These are phyloP conservation scores for Rhynchospora tenuis DNA, from an alignment of 176 grass and related monocot species.

Conservation along the genomic window DNA sequence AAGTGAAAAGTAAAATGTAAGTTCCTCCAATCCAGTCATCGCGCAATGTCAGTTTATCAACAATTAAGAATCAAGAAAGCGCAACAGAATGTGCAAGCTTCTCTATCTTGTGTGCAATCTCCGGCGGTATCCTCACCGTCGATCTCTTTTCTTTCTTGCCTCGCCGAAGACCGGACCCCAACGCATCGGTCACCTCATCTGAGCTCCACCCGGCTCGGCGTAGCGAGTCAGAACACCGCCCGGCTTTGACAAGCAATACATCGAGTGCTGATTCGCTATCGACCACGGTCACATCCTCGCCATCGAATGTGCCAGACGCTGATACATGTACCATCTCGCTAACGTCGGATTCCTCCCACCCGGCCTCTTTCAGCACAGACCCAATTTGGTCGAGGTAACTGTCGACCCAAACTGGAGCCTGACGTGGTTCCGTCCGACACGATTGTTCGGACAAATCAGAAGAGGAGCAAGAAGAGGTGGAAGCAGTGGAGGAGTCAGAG, in stretches of 20 bases:
- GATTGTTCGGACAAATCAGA: constrained; percentile 26
- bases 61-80: constrained; percentile 18
- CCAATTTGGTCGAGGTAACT: constrained; percentile 72
- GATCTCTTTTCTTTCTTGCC: constrained; percentile 13
- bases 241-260: constrained; percentile 57
- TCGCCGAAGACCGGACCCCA: constrained; percentile 45
- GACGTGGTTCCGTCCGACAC: background rate
- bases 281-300: constrained; percentile 29
- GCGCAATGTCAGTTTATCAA: background rate
- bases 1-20: constrained; percentile 12
- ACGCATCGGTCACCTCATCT: constrained; percentile 80
- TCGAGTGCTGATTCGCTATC: constrained; percentile 64
- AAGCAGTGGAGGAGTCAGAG: constrained; percentile 62
- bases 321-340: constrained; percentile 67
- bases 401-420: constrained; percentile 63
- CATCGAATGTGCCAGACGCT: constrained; percentile 59
- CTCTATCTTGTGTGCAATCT: constrained; percentile 72
- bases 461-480: constrained; percentile 41
- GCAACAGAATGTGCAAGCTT: constrained; percentile 56
- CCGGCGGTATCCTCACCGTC: constrained; percentile 45
- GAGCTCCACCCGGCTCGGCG: constrained; percentile 79
- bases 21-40: constrained; percentile 7
- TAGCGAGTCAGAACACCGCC: constrained; percentile 81
- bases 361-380: constrained; percentile 60
- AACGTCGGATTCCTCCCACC: constrained; percentile 83